phyloP scores from a whole-genome alignment of 768 basidiomycete genomes.

The Megacollybia marginata region DNA sequence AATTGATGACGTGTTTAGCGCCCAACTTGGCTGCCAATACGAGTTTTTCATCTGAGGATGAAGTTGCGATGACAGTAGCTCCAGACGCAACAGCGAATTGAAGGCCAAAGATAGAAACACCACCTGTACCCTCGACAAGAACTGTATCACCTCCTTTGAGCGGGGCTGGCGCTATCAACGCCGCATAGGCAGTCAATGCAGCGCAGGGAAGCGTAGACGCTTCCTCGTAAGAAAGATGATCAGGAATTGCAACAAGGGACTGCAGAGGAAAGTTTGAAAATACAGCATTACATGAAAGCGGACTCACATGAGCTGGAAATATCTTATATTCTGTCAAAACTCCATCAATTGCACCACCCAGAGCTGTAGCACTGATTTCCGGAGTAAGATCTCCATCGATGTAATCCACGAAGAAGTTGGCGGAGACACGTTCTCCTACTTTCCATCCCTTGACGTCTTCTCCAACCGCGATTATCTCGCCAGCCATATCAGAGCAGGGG shows the following conservation, averaged over 20 bases:
- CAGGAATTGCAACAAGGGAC: slow-evolving; percentile 30
- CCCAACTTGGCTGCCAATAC: slow-evolving; percentile 32
- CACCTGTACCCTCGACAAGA: slow-evolving; percentile 37
- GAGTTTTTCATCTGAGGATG: slow-evolving; percentile 43
- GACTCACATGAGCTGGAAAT: slow-evolving; percentile 36
- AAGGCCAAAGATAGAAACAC: slow-evolving; percentile 34
- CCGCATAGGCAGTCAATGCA: slow-evolving; percentile 44
- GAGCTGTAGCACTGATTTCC: slow-evolving; percentile 24
- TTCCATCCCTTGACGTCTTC: slow-evolving; percentile 40
- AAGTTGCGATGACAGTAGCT: slow-evolving; percentile 43
- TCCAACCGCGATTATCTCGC: slow-evolving; percentile 45
- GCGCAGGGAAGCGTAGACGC: slow-evolving; percentile 41
- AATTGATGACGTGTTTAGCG: slow-evolving; percentile 42
- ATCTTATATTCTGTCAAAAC: slow-evolving; percentile 47
- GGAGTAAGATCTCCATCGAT: slow-evolving; percentile 36
- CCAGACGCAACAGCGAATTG: slow-evolving; percentile 44
- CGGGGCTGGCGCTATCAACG: slow-evolving; percentile 26
- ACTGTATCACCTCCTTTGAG: slow-evolving; percentile 42
- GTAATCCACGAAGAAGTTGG: slow-evolving; percentile 45
- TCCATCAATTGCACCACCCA: slow-evolving; percentile 45
- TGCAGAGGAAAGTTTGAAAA: not conserved
- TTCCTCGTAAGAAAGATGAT: slow-evolving; percentile 37
- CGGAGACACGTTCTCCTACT: slow-evolving; percentile 47
- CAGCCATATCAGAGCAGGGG: slow-evolving; percentile 46
- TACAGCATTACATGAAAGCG: not conserved